Evolutionary conservation across 78 protist species (phyloP).

Genomic region (Paulinella micropora): DNA sequence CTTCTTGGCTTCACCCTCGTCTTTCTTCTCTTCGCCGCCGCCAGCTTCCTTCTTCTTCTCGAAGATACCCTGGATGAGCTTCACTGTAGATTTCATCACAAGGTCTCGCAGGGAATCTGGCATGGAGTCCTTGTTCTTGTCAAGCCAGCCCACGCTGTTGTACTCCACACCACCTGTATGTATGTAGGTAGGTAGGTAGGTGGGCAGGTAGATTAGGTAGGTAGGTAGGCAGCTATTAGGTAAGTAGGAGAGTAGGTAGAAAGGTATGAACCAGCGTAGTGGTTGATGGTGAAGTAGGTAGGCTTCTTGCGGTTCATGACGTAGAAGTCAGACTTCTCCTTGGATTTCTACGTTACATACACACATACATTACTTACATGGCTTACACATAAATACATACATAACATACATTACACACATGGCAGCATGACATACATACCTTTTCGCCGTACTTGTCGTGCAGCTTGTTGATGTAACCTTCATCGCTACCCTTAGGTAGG

Average conservation of each 20-base stretch:
- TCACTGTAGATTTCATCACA: background rate
- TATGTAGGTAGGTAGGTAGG: too few species aligned
- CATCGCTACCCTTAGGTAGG: constrained; percentile 56
- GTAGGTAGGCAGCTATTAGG: too few species aligned
- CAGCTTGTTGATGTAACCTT: constrained; percentile 29
- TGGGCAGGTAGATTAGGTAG: too few species aligned
- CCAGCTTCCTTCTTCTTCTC: background rate
- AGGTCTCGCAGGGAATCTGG: background rate
- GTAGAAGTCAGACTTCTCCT: background rate
- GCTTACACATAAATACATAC: too few species aligned
- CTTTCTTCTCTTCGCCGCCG: background rate
- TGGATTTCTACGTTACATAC: background rate
- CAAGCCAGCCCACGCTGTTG: background rate
- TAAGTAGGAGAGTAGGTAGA: background rate
- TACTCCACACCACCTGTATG: too few species aligned
- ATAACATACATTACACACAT: too few species aligned
- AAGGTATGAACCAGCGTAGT: background rate
- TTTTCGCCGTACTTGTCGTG: too few species aligned
- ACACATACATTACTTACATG: too few species aligned
- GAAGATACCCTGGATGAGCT: background rate
- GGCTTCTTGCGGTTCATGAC: background rate
- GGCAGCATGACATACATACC: background rate
- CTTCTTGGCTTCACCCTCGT: background rate
- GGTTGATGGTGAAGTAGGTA: background rate
- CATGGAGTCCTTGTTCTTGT: background rate